A percentile compares a stretch with the other conserved stretches of the same genome.
These are phyloP conservation scores for Salix arbutifolia DNA, from an alignment of 345 rosid genomes.

Conservation along the genomic window DNA sequence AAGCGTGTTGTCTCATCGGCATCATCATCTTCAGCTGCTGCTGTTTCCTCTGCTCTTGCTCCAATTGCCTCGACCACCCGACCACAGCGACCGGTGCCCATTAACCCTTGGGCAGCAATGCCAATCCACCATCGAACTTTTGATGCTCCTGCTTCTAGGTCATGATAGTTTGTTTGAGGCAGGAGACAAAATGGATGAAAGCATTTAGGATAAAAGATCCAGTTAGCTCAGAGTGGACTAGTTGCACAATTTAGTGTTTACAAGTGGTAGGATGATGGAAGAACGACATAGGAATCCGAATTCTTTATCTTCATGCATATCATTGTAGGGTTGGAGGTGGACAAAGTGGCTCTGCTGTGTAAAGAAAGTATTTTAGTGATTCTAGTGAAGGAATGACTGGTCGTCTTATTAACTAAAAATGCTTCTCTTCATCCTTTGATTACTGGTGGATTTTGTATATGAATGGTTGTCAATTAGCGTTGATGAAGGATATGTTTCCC, in stretches of 20 bases:
- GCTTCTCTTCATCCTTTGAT: neutral
- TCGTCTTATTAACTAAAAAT: neutral
- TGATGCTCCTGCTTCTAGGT: conserved; percentile 25
- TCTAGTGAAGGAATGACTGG: neutral
- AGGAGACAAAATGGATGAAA: neutral
- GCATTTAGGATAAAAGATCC: neutral
- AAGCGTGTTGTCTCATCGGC: conserved; percentile 55
- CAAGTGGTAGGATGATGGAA: neutral
- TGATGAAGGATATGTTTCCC: neutral
- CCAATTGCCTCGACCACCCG: conserved; percentile 7
- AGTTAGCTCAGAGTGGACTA: conserved; percentile 6
- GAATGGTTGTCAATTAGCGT: neutral
- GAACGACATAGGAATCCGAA: neutral
- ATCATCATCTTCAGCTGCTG: conserved; percentile 17
- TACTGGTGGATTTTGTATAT: neutral
- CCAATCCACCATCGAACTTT: conserved; percentile 30
- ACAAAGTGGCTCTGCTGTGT: neutral
- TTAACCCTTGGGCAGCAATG: conserved; percentile 52
- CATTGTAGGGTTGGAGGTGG: neutral
- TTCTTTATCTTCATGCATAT: neutral
- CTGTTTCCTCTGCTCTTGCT: conserved; percentile 18
- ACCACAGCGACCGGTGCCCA: conserved; percentile 25
- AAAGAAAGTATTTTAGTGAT: neutral
- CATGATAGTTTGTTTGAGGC: neutral
- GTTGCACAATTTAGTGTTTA: neutral